These are phyloP conservation scores for Amanita polypyramis DNA, from an alignment of 768 basidiomycete genomes.

Conservation along the genomic window DNA sequence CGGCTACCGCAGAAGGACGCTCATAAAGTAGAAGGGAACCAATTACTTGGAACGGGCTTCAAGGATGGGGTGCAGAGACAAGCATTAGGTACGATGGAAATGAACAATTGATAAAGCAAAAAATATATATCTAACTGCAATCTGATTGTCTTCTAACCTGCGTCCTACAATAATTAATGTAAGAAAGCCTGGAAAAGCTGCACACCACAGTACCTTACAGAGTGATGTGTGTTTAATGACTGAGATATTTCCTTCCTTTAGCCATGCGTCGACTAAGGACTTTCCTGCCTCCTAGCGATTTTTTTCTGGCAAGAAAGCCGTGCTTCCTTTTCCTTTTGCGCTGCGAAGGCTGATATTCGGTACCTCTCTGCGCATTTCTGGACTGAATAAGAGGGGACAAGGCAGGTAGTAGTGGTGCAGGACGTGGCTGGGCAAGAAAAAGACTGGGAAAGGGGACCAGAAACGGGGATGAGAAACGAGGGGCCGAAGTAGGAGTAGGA, in stretches of 20 bases:
- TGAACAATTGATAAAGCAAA: slow-evolving; percentile 1
- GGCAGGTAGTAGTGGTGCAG: slow-evolving; percentile 15
- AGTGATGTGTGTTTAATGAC: slow-evolving; percentile 39
- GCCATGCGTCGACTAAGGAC: slow-evolving; percentile 57
- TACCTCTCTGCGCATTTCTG: slow-evolving; percentile 62
- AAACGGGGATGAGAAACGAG: slow-evolving; percentile 8
- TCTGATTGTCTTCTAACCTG: too few relatives aligned
- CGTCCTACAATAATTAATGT: too few relatives aligned
- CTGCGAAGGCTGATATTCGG: slow-evolving; percentile 97
- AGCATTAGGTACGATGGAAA: neutral
- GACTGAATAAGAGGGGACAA: slow-evolving; percentile 27
- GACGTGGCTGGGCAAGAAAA: slow-evolving; percentile 15
- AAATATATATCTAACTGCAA: too few relatives aligned
- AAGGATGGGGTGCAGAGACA: neutral
- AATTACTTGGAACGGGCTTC: neutral
- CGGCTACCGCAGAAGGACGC: neutral
- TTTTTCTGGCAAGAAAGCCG: slow-evolving; percentile 78
- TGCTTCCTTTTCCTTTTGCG: slow-evolving; percentile 87
- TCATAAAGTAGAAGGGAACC: neutral
- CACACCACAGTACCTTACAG: neutral
- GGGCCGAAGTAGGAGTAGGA: neutral
- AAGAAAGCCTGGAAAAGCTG: neutral
- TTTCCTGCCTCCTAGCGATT: slow-evolving; percentile 57
- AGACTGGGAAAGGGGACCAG: slow-evolving; percentile 10
- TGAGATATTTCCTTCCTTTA: slow-evolving; percentile 73